Base-by-base conservation (phyloP, 1,284 basidiomycete genomes). In the Ceratobasidium sp. region DNA sequence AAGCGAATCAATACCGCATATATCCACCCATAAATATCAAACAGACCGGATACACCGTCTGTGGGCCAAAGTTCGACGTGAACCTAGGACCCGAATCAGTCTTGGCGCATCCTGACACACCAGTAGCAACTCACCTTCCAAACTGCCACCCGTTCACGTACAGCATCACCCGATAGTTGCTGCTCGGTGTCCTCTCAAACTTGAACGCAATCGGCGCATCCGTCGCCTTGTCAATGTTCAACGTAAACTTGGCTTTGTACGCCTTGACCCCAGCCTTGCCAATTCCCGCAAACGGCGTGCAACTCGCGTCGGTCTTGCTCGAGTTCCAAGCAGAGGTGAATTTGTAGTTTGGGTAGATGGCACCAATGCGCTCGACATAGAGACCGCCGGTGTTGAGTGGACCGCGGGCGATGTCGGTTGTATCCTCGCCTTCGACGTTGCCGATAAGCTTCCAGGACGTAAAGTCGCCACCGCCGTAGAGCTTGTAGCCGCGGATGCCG, bases 401-500 rank as follows among this genome's bases (percentile, higher is more conserved):
- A n/a, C 70, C 70, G 27, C 70, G 70, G 23, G 62, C 62, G 57
- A 73, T 73, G n/a, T 73, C 70, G 14, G 55, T 73, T 2, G 35
- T 73, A 44, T 60, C 20, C n/a, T 73, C 70, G 57, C 57, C 70
- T 27, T 74, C 57, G 30, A 74, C 70, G 33, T 74, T 74, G 41
- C 70, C 70, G 18, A 30, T 74, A 59, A 74, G 70, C n/a, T 64
- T 74, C 70, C 70, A 74, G 44, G 70, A 64, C 5, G 70, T 46
- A 35, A 74, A 74, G 33, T 70, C 68, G 48, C 69, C 77, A 35
- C 59, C 64, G 12, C 67, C 68, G 38, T 73, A 30, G 20, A 81
- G 75, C 77, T 79, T 23, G 80, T 78, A 82, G 71, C 79, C 83
- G 6, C 81, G 78, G 60, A 83, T 82, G 3, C 83, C 83, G 20